These are phyloP conservation scores for Botrytis fragariae DNA, from an alignment of 2,329 filamentous ascomycete genomes.

Conservation along the genomic window DNA sequence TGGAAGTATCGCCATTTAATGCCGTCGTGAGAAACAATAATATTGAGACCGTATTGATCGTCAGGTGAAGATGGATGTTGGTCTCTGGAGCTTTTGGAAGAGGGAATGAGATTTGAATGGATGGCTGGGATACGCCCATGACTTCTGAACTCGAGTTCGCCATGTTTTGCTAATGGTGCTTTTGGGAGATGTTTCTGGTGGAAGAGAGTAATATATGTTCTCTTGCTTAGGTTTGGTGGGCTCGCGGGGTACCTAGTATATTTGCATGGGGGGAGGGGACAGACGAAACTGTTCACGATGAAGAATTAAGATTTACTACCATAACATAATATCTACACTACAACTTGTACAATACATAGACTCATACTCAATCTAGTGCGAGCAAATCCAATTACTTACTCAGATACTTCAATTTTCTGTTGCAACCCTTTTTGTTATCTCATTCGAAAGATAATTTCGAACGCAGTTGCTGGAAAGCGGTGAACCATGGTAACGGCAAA, in stretches of 20 bases:
- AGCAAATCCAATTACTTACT: background rate
- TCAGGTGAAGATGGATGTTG: constrained; percentile 59
- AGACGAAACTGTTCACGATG: background rate
- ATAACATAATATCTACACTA: background rate
- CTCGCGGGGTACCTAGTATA: background rate
- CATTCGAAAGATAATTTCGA: background rate
- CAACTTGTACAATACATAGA: background rate
- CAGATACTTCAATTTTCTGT: background rate
- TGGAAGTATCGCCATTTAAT: constrained; percentile 50
- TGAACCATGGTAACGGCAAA: constrained; percentile 4
- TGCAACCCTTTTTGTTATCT: too few relatives aligned
- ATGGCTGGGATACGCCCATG: constrained; percentile 5
- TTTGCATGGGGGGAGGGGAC: background rate
- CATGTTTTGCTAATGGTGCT: constrained; percentile 5
- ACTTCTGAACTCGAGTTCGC: background rate
- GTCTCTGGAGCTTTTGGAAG: constrained; percentile 60
- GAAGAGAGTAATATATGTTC: background rate
- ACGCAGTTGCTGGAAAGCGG: background rate
- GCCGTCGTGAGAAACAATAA: constrained; percentile 62
- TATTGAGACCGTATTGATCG: constrained; percentile 55
- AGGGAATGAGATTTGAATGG: constrained; percentile 54
- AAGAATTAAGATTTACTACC: background rate
- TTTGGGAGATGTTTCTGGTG: constrained; percentile 4
- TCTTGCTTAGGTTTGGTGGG: background rate
- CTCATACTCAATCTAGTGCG: background rate